Base-by-base conservation (phyloP, 148 eudicot species). In the Vaccinium vitisidaea region DNA sequence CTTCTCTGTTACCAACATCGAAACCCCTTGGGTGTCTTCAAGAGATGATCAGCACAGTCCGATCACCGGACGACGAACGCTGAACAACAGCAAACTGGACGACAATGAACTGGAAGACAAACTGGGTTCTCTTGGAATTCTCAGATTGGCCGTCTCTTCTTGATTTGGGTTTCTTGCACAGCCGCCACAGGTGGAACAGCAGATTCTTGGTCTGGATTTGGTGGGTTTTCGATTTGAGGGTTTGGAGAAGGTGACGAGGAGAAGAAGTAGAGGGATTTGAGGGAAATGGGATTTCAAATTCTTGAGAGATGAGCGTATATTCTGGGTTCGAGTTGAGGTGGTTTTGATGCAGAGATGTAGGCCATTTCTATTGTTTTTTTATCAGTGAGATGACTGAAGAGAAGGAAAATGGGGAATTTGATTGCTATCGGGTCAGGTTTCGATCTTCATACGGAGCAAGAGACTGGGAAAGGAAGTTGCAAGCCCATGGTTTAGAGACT, bases 241-340 rank as follows among this genome's bases (percentile, higher is more conserved):
- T 89, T 86, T 23, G 81, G 81, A 13, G 92, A 61, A 39, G 90
- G 87, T 39, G 90, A 21, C n/a, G 94, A 87, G 84, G 91, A 93
- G 81, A 87, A 90, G 81, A 83, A 85, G 80, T 75, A 86, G 79
- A 80, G 75, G 85, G 86, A 76, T 86, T 88, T 87, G 53, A 82
- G 75, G 21, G 88, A 61, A 83, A 88, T 83, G 85, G 89, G 81
- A 54, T 80, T 83, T 21, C 88, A 82, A 21, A 85, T 27, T 54
- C 75, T 89, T 56, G 85, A 82, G 84, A 88, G 80, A 67, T 89
- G 86, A 56, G 77, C 80, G 84, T 86, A 87, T 87, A 91, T 85
- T 81, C 89, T 84, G 77, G 88, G 80, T 36, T 25, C 83, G 23
- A 90, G 83, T 70, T 84, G 89, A 52, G 81, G 83, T 8, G 79